These are phyloP conservation scores for Backusella psychrophila DNA, from an alignment of 192 early-diverging fungal genomes.

Conservation along the genomic window DNA sequence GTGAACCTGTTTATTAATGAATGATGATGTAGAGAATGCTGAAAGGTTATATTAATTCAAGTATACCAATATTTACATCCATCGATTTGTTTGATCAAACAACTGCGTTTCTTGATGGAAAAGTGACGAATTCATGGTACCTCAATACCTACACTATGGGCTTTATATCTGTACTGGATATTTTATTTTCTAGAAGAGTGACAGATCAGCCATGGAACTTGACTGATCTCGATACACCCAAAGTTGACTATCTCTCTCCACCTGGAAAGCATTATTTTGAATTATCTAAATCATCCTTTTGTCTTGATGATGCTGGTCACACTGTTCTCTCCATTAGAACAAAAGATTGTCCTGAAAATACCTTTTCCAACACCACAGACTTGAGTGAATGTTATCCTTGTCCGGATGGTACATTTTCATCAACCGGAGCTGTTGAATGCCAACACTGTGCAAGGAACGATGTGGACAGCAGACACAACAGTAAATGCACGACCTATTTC, in stretches of 20 bases:
- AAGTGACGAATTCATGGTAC: slow-evolving; percentile 12
- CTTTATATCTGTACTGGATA: slow-evolving; percentile 12
- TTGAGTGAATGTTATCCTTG: slow-evolving; percentile 1
- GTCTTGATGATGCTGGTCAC: background rate
- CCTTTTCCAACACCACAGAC: background rate
- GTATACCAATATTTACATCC: slow-evolving; percentile 10
- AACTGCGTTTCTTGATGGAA: background rate
- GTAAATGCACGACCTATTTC: background rate
- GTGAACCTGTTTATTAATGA: background rate
- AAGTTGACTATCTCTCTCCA: background rate
- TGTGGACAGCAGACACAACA: background rate
- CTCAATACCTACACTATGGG: slow-evolving; percentile 16
- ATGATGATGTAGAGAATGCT: slow-evolving; percentile 6
- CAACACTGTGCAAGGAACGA: background rate
- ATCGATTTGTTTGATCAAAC: slow-evolving; percentile 20
- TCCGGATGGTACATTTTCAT: background rate
- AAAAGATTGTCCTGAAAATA: slow-evolving; percentile 6
- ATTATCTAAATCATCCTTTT: background rate
- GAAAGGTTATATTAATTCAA: slow-evolving; percentile 19
- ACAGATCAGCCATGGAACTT: background rate
- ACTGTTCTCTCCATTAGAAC: background rate
- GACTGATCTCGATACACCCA: background rate
- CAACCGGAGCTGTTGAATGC: background rate
- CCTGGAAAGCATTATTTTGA: slow-evolving; percentile 2
- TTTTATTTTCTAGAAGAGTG: background rate